Conservation (phyloP, 768 basidiomycete genomes). For the Gymnopilus dilepis region DNA sequence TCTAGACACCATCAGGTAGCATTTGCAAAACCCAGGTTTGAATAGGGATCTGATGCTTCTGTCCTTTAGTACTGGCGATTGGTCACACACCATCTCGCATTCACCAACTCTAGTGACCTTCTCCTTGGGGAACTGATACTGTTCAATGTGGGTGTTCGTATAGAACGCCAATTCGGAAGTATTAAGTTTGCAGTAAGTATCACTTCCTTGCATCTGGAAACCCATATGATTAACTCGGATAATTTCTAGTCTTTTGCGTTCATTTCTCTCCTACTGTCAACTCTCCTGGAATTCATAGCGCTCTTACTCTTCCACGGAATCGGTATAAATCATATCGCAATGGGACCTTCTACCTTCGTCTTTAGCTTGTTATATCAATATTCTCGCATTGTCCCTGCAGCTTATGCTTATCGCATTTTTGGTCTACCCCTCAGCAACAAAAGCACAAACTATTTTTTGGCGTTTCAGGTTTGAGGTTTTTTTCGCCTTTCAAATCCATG, state of each 20-base stretch:
- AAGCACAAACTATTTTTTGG: conserved; percentile 71
- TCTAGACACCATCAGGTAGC: conserved; percentile 90
- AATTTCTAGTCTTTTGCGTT: conserved; percentile 84
- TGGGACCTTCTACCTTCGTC: conserved; percentile 76
- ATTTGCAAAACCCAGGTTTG: conserved; percentile 62
- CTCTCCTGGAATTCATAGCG: conserved; percentile 67
- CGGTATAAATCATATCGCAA: conserved; percentile 74
- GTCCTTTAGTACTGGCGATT: conserved; percentile 86
- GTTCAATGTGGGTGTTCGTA: conserved; percentile 68
- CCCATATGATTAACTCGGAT: too few relatives aligned
- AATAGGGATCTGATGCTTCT: conserved; percentile 29
- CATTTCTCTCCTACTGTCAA: conserved; percentile 68
- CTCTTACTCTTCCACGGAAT: conserved; percentile 69
- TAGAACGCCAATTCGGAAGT: conserved; percentile 88
- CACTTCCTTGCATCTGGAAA: too few relatives aligned
- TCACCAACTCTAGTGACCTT: conserved; percentile 85
- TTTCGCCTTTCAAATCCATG: not conserved
- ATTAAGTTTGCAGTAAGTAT: conserved; percentile 81
- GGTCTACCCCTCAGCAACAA: conserved; percentile 80
- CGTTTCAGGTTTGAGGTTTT: conserved; percentile 60
- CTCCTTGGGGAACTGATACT: conserved; percentile 76
- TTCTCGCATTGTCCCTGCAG: conserved; percentile 73
- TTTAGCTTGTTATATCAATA: conserved; percentile 89
- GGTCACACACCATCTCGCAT: conserved; percentile 72
- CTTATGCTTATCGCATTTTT: conserved; percentile 79